Base-by-base conservation (phyloP, 441 rosid genomes). In the Adansonia grandidieri region DNA sequence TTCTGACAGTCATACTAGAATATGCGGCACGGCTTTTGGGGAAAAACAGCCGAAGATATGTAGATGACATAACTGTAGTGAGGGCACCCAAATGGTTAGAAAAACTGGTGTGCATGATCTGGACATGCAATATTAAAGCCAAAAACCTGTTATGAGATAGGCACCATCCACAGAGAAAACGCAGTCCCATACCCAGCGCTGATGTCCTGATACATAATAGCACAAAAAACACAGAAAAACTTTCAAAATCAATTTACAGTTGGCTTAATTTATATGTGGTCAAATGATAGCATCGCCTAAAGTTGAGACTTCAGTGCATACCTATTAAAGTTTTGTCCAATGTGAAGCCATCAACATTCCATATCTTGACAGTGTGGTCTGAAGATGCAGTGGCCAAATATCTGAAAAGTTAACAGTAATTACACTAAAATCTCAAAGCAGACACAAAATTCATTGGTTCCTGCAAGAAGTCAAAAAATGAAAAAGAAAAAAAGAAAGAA, bases 331-430 rank as follows among this genome's bases (percentile, higher is more conserved):
- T 91, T 85, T 89, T 96, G 85, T 96, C 98, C 77, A 96, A 87
- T 5, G 93, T 91, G 87, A 96, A 94, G 70, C 98, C 97, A 86
- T 94, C 99, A n/a, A 92, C 97, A 70, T 94, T 96, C 99, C 99
- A 96, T 81, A 96, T 94, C 87, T 96, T 96, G 78, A 96, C 97
- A n/a, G 95, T 96, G 77, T 86, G 89, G 66, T 96, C 99, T 51
- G 99, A 87, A 56, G 98, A 96, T 85, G 99, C 91, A 48, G 99
- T 96, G 15, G 98, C 98, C 86, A 96, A 85, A 86, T 96, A 94
- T 80, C 99, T 96, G 85, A 50, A 64, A 72, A n/a, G 56, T 56
- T 70, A 72, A 70, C 19, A 71, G 32, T 54, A 53, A 40, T 40
- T 71, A 80, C 51, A 42, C 28, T 60, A 24, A 48, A 44, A 81